These are phyloP conservation scores for Lentithecium fluviatile DNA, from an alignment of 495 filamentous ascomycete genomes.

Conservation along the genomic window DNA sequence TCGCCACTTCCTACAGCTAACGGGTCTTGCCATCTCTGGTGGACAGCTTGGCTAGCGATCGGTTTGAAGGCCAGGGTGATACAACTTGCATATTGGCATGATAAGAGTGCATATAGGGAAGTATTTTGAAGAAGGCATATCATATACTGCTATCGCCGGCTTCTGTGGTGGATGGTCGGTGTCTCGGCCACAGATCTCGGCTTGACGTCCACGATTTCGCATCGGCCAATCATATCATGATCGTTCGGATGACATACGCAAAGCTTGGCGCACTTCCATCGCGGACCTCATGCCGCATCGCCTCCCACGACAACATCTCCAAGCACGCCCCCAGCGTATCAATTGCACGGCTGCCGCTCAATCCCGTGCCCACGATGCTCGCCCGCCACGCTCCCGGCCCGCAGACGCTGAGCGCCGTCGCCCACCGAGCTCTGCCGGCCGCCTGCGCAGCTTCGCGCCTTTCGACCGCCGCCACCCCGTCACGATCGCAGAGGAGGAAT, in stretches of 20 bases:
- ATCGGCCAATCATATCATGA: neutral
- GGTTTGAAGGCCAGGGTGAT: too few species aligned
- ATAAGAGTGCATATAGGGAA: too few species aligned
- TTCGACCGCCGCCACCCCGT: slow-evolving; percentile 43
- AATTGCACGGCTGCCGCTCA: slow-evolving; percentile 29
- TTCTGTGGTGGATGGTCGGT: neutral
- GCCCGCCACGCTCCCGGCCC: slow-evolving; percentile 43
- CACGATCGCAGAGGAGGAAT: slow-evolving; percentile 55
- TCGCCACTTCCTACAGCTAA: too few species aligned
- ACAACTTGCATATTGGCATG: too few species aligned
- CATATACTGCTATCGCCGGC: neutral
- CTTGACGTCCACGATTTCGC: neutral
- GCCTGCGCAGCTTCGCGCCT: slow-evolving; percentile 42
- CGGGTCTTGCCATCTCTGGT: too few species aligned
- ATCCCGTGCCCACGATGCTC: slow-evolving; percentile 41
- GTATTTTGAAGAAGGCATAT: too few species aligned
- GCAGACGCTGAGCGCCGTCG: slow-evolving; percentile 53
- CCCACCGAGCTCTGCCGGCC: slow-evolving; percentile 56
- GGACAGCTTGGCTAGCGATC: too few species aligned
- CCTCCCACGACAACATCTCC: slow-evolving; percentile 8
- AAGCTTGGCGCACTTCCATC: neutral
- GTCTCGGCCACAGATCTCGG: neutral
- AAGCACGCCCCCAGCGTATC: slow-evolving; percentile 17
- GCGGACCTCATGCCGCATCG: slow-evolving; percentile 10
- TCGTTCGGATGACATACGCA: neutral